A percentile compares a stretch with the other conserved stretches of the same genome.
phyloP scores from a whole-genome alignment of 805 yeast species.

The Ogataea trehalophila region DNA sequence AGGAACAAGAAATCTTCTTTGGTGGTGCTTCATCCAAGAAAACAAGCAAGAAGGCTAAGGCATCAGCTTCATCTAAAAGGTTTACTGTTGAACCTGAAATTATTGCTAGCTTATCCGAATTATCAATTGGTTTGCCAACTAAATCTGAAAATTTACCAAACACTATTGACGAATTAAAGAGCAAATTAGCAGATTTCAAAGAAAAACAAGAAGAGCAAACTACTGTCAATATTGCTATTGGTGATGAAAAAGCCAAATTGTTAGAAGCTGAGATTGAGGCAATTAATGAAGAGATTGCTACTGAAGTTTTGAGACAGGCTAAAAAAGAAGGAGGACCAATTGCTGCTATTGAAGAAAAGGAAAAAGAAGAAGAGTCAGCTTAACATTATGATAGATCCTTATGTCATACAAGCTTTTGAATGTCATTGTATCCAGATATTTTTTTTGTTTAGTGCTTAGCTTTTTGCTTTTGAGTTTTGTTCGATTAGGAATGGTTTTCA shows the following conservation, averaged over 20 bases:
- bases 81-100: conserved; percentile 78
- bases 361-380: conserved; percentile 1
- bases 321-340: conserved; percentile 1
- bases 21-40: conserved; percentile 45
- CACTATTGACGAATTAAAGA: conserved; percentile 63
- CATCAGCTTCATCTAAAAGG: conserved; percentile 38
- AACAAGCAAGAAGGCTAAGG: conserved; percentile 41
- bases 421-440: too few species aligned
- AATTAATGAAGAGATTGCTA: conserved; percentile 25
- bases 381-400: too few species aligned
- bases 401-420: too few species aligned
- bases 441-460: too few species aligned
- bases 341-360: neutral
- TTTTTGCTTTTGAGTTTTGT: too few species aligned
- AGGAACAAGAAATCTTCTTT: conserved; percentile 54
- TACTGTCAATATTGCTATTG: conserved; percentile 52
- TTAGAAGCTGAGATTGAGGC: conserved; percentile 5
- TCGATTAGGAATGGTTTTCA: too few species aligned
- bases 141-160: conserved; percentile 63
- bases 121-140: conserved; percentile 75
- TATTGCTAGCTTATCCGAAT: conserved; percentile 69
- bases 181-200: conserved; percentile 63
- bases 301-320: conserved; percentile 13
- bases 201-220: conserved; percentile 79
- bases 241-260: conserved; percentile 11